Conservation (phyloP, 495 filamentous ascomycete species). For the Aspergillus coremiiformis region DNA sequence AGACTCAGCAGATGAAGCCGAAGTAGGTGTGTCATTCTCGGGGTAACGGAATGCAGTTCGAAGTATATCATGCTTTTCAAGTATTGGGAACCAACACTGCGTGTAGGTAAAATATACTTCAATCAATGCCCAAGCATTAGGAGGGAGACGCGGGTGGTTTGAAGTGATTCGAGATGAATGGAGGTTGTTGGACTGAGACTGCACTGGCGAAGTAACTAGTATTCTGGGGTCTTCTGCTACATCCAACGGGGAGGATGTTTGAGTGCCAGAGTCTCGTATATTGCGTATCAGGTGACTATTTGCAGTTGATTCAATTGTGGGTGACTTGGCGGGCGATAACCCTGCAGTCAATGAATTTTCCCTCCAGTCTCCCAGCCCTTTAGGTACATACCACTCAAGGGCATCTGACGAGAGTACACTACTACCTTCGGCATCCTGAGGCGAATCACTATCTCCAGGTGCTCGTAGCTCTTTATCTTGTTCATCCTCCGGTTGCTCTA, state of each 20-base stretch:
- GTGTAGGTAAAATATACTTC: conserved; percentile 71
- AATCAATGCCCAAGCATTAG: conserved; percentile 51
- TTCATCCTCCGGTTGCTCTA: conserved; percentile 38
- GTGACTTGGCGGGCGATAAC: conserved; percentile 27
- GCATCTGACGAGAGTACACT: conserved; percentile 29
- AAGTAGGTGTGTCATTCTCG: conserved; percentile 29
- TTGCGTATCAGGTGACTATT: conserved; percentile 7
- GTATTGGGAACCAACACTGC: conserved; percentile 65
- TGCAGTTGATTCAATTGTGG: conserved; percentile 15
- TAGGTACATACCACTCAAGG: conserved; percentile 35
- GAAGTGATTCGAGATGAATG: not conserved
- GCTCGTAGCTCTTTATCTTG: conserved; percentile 18
- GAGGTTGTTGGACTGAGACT: not conserved
- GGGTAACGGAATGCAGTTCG: conserved; percentile 41
- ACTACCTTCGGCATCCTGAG: conserved; percentile 27
- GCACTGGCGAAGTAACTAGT: not conserved
- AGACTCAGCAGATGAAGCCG: conserved; percentile 27
- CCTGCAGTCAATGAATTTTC: conserved; percentile 18
- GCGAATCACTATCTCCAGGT: conserved; percentile 26
- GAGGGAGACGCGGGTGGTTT: conserved; percentile 24
- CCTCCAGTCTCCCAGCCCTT: conserved; percentile 19
- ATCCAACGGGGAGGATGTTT: conserved; percentile 9
- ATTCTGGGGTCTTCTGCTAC: not conserved
- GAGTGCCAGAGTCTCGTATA: conserved; percentile 23
- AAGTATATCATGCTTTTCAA: conserved; percentile 60